These are phyloP conservation scores for Schizochytrium sp. DNA, from an alignment of 108 stramenopile genomes.

Conservation along the genomic window DNA sequence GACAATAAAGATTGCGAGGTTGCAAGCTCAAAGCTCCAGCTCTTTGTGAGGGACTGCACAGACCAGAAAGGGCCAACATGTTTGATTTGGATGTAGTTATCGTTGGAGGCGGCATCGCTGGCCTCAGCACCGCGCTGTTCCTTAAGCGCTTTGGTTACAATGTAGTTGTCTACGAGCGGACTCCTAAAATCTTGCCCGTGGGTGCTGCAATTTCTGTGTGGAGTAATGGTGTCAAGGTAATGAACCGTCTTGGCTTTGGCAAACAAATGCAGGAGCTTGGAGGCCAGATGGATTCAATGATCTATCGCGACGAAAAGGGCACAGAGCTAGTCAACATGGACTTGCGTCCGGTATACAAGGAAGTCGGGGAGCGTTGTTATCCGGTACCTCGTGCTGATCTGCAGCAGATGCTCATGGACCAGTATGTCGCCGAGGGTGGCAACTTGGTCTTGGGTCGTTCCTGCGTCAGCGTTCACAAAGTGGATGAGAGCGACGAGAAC, in stretches of 20 bases:
- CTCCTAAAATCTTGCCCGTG: slow-evolving; percentile 58
- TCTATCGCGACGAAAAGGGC: slow-evolving; percentile 5
- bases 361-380: slow-evolving; percentile 42
- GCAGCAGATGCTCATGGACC: slow-evolving; percentile 57
- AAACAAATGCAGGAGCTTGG: slow-evolving; percentile 28
- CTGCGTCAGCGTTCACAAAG: slow-evolving; percentile 51
- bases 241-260: slow-evolving; percentile 43
- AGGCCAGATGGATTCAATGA: slow-evolving; percentile 55
- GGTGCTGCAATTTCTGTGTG: slow-evolving; percentile 60
- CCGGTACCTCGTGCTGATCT: slow-evolving; percentile 56
- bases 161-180: slow-evolving; percentile 18
- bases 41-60: not conserved
- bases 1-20: not conserved
- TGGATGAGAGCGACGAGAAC: slow-evolving; percentile 4
- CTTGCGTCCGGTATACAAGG: slow-evolving; percentile 39
- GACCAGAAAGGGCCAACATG: not conserved
- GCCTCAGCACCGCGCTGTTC: slow-evolving; percentile 47
- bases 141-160: slow-evolving; percentile 54
- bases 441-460: slow-evolving; percentile 20
- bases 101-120: slow-evolving; percentile 59
- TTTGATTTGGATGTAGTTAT: slow-evolving; percentile 57
- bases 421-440: slow-evolving; percentile 55
- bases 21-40: not conserved
- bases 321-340: slow-evolving; percentile 15
- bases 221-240: slow-evolving; percentile 59